Conservation (phyloP, 176 grass and related monocot species). For the Eremochloa ophiuroides region DNA sequence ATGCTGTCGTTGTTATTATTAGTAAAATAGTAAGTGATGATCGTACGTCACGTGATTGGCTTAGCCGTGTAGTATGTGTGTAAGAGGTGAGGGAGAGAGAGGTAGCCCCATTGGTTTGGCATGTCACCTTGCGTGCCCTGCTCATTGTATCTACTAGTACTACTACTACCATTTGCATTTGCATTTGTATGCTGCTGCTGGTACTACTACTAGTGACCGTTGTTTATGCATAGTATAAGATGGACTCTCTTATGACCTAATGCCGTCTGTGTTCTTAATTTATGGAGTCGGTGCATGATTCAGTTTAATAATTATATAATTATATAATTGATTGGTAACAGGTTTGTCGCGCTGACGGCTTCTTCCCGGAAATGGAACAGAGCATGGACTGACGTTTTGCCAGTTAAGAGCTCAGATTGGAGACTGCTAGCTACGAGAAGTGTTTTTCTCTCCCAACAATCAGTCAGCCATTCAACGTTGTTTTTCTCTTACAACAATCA, state of each 20-base stretch:
- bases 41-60: constrained; percentile 35
- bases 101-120: constrained; percentile 16
- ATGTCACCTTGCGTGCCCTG: constrained; percentile 15
- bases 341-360: neutral
- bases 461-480: too few species aligned
- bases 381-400: neutral
- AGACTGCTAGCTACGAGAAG: too few species aligned
- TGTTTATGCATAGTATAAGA: constrained; percentile 23
- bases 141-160: constrained; percentile 33
- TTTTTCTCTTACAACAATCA: too few species aligned
- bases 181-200: constrained; percentile 3
- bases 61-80: neutral
- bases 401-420: neutral
- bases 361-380: neutral
- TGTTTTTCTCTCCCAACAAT: too few species aligned
- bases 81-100: neutral
- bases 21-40: constrained; percentile 35
- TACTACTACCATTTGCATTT: neutral
- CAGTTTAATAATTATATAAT: too few species aligned
- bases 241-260: neutral
- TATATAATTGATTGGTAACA: too few species aligned
- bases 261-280: neutral
- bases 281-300: neutral
- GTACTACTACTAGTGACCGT: constrained; percentile 6
- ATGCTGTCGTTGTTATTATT: constrained; percentile 14